Percentiles rank a stretch among this genome's conserved stretches.
Conservation (phyloP, 352 stramenopile genomes). For the Phytophthora vignae region DNA sequence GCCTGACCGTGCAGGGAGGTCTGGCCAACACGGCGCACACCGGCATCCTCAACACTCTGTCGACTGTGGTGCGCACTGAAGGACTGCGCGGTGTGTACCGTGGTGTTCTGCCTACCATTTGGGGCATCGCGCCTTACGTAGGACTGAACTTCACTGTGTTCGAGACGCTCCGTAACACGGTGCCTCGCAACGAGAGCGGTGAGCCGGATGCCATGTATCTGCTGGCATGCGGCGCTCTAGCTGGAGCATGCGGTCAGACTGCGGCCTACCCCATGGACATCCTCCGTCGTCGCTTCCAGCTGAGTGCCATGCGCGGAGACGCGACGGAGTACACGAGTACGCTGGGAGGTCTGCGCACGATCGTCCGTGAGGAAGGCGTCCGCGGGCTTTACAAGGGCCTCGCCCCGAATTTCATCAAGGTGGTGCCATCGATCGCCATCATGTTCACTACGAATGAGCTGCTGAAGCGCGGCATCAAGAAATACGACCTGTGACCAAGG, state of each 20-base stretch:
- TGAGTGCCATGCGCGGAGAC: slow-evolving; percentile 52
- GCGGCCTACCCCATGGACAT: slow-evolving; percentile 82
- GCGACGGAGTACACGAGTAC: slow-evolving; percentile 59
- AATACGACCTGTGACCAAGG: slow-evolving; percentile 31
- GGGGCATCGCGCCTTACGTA: slow-evolving; percentile 79
- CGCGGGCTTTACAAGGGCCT: slow-evolving; percentile 74
- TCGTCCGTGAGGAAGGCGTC: slow-evolving; percentile 63
- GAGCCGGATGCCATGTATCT: slow-evolving; percentile 66
- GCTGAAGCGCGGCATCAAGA: slow-evolving; percentile 56
- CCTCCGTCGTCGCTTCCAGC: slow-evolving; percentile 76
- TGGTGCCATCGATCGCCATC: slow-evolving; percentile 83
- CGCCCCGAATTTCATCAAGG: slow-evolving; percentile 77
- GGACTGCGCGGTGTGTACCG: slow-evolving; percentile 68
- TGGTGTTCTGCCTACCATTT: slow-evolving; percentile 66
- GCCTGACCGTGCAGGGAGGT: slow-evolving; percentile 73
- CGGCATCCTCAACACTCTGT: slow-evolving; percentile 67
- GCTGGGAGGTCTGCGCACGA: slow-evolving; percentile 50
- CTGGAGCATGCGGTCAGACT: slow-evolving; percentile 75
- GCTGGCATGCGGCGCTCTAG: slow-evolving; percentile 65
- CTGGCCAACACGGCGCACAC: slow-evolving; percentile 70
- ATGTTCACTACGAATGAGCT: slow-evolving; percentile 86
- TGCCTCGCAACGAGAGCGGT: slow-evolving; percentile 51
- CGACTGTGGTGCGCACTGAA: slow-evolving; percentile 57
- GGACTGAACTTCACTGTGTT: slow-evolving; percentile 85
- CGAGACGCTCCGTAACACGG: slow-evolving; percentile 59